Percentiles rank a stretch among this genome's conserved stretches.
These are phyloP conservation scores for Megacollybia platyphylla DNA, from an alignment of 1,284 basidiomycete species.

Conservation along the genomic window DNA sequence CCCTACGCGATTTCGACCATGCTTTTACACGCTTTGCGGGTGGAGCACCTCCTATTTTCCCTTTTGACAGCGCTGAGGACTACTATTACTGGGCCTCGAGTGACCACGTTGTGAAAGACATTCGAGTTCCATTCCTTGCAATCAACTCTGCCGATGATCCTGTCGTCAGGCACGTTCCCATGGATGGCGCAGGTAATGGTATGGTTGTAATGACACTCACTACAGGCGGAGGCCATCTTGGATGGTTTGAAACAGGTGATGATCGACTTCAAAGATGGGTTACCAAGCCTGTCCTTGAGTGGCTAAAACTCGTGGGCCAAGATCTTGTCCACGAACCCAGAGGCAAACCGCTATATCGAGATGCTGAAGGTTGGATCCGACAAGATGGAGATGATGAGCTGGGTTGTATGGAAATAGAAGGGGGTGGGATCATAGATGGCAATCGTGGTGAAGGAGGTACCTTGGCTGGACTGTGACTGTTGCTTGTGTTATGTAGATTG, in stretches of 20 bases:
- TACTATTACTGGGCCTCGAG: slow-evolving; percentile 75
- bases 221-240: slow-evolving; percentile 2
- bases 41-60: slow-evolving; percentile 71
- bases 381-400: slow-evolving; percentile 1
- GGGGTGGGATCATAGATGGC: slow-evolving; percentile 10
- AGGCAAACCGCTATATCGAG: slow-evolving; percentile 3
- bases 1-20: slow-evolving; percentile 50
- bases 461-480: slow-evolving; percentile 25
- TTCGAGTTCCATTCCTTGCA: not conserved
- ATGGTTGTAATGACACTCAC: not conserved
- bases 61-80: slow-evolving; percentile 60
- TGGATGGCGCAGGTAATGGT: not conserved
- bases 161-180: not conserved
- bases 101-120: slow-evolving; percentile 11
- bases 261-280: not conserved
- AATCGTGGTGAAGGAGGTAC: slow-evolving; percentile 23
- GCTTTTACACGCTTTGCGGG: slow-evolving; percentile 65
- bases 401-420: slow-evolving; percentile 2
- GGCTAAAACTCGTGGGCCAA: not conserved
- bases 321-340: not conserved
- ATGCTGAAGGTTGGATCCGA: slow-evolving; percentile 3
- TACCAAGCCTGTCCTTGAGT: slow-evolving; percentile 1
- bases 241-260: slow-evolving; percentile 1
- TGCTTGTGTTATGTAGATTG: not conserved
- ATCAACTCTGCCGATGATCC: slow-evolving; percentile 2